Evolutionary conservation across 2,329 filamentous ascomycete species (phyloP).

Genomic region (Nemania bipapillata): DNA sequence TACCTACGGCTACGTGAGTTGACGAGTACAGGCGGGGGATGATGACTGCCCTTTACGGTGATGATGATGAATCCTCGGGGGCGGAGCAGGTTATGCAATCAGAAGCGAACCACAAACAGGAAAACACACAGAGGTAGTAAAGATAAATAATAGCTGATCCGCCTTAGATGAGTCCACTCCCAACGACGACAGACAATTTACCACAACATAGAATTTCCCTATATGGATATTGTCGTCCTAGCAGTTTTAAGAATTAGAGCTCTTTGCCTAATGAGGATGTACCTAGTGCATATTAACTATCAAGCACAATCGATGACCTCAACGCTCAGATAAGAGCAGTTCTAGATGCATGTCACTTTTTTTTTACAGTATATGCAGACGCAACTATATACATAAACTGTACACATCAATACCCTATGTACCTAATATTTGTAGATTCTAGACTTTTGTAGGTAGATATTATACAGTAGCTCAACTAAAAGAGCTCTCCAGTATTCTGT

Average conservation of each 20-base stretch:
- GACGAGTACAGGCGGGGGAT: slow-evolving; percentile 6
- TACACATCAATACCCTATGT: no score
- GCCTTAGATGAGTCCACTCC: background rate
- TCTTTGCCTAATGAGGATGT: background rate
- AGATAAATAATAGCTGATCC: slow-evolving; percentile 2
- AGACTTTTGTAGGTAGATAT: no score
- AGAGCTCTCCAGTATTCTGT: no score
- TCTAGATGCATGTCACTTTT: background rate
- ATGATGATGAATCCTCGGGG: slow-evolving; percentile 37
- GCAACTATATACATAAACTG: no score
- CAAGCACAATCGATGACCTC: background rate
- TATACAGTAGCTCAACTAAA: no score
- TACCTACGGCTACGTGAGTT: background rate
- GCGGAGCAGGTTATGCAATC: slow-evolving; percentile 31
- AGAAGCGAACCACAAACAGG: slow-evolving; percentile 18
- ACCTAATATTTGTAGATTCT: no score
- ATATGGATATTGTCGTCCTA: background rate
- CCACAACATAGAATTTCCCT: slow-evolving; percentile 23
- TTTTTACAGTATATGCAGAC: no score
- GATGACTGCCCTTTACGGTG: slow-evolving; percentile 31
- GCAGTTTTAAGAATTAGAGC: background rate
- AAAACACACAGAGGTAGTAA: background rate
- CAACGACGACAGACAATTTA: slow-evolving; percentile 11
- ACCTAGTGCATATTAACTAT: background rate
- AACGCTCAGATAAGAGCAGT: background rate